A percentile compares a stretch with the other conserved stretches of the same genome.
Evolutionary conservation across 2,329 filamentous ascomycete species (phyloP).

Genomic region (Pseudocercospora cruenta): DNA sequence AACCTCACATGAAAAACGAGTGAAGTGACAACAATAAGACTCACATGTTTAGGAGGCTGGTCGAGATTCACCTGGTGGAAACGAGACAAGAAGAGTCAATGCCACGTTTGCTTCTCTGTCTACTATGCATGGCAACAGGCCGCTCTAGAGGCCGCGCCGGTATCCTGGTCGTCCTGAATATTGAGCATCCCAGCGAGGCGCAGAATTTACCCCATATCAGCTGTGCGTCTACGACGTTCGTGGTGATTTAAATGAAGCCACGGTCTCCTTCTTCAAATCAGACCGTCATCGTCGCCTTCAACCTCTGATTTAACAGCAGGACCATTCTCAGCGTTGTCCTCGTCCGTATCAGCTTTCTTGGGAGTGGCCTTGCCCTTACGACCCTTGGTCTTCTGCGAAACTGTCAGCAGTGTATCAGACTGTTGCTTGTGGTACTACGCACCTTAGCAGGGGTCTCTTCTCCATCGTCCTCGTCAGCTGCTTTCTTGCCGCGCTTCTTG

Average conservation of each 20-base stretch:
- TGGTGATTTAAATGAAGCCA: neutral
- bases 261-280: neutral
- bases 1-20: neutral
- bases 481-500: conserved; percentile 28
- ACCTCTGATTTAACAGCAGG: conserved; percentile 15
- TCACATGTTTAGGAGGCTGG: neutral
- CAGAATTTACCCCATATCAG: neutral
- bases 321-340: conserved; percentile 8
- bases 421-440: neutral
- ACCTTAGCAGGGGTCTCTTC: conserved; percentile 29
- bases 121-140: neutral
- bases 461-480: conserved; percentile 22
- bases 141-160: neutral
- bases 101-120: neutral
- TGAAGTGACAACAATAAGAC: neutral
- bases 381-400: conserved; percentile 31
- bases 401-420: neutral
- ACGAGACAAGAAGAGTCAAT: neutral
- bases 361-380: conserved; percentile 19
- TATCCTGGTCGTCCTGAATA: neutral
- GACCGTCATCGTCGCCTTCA: conserved; percentile 27
- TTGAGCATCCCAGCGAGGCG: neutral
- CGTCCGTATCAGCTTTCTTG: conserved; percentile 24
- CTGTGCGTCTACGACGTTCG: neutral
- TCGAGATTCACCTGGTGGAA: neutral